These are phyloP conservation scores for Penicillium italicum DNA, from an alignment of 2,329 filamentous ascomycete species.

Conservation along the genomic window DNA sequence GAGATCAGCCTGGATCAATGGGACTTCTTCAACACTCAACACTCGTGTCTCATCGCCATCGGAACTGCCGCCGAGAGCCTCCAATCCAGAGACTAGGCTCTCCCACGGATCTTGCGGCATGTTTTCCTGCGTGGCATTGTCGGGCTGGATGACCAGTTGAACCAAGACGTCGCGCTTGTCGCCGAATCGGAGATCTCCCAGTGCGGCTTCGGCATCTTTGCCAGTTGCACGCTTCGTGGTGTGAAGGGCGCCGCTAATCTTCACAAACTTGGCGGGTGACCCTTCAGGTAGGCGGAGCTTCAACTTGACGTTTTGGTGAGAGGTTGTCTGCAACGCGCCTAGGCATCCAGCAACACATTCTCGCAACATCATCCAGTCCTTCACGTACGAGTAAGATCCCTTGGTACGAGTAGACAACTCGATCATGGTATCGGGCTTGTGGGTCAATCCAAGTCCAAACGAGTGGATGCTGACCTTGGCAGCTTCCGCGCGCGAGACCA, in stretches of 20 bases:
- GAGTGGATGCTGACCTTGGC: constrained; percentile 97
- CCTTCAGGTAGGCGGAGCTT: constrained; percentile 92
- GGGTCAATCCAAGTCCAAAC: constrained; percentile 91
- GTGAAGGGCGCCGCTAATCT: constrained; percentile 93
- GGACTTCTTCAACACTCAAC: constrained; percentile 87
- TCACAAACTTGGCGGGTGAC: constrained; percentile 96
- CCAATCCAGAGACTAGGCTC: constrained; percentile 89
- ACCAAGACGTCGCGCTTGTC: constrained; percentile 94
- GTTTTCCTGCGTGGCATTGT: constrained; percentile 76
- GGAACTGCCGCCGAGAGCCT: constrained; percentile 82
- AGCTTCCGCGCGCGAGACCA: constrained; percentile 91
- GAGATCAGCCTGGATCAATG: constrained; percentile 90
- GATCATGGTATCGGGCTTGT: constrained; percentile 99
- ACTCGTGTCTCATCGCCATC: constrained; percentile 82
- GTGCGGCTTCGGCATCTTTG: constrained; percentile 83
- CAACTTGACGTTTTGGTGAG: constrained; percentile 97
- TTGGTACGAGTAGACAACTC: constrained; percentile 93
- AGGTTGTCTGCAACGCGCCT: constrained; percentile 84
- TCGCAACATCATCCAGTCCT: constrained; percentile 99
- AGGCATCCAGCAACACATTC: constrained; percentile 93
- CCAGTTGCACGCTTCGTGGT: constrained; percentile 95
- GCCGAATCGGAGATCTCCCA: constrained; percentile 90
- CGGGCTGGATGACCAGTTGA: constrained; percentile 86
- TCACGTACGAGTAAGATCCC: constrained; percentile 95
- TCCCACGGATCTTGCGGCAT: constrained; percentile 95